Percentiles rank a stretch among this genome's conserved stretches.
Evolutionary conservation across 2,329 filamentous ascomycete species (phyloP).

Genomic region (Penicillium sp.): DNA sequence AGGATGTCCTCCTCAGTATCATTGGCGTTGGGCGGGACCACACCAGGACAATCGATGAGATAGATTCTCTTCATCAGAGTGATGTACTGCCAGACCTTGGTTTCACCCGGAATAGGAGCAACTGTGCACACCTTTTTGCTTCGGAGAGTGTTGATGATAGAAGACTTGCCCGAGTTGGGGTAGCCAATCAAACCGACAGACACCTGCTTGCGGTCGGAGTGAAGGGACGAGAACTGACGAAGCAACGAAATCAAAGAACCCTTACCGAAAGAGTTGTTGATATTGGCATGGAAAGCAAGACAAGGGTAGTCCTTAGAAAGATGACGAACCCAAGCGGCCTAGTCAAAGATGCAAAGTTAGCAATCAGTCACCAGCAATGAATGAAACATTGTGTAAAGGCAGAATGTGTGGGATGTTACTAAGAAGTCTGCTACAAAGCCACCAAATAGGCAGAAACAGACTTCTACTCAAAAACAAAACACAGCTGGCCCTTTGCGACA

Average conservation of each 20-base stretch:
- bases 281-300: constrained; percentile 87
- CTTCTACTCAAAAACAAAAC: constrained; percentile 97
- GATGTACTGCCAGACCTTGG: constrained; percentile 97
- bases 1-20: constrained; percentile 87
- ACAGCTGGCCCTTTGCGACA: constrained; percentile 73
- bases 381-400: constrained; percentile 37
- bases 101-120: constrained; percentile 92
- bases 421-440: constrained; percentile 80
- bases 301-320: constrained; percentile 91
- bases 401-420: constrained; percentile 94
- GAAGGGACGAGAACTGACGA: constrained; percentile 86
- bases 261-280: constrained; percentile 96
- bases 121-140: constrained; percentile 94
- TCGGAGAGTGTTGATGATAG: constrained; percentile 92
- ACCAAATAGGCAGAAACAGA: constrained; percentile 63
- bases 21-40: constrained; percentile 82
- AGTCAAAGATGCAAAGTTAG: constrained; percentile 31
- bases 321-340: constrained; percentile 90
- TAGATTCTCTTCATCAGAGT: constrained; percentile 93
- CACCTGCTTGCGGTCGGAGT: constrained; percentile 89
- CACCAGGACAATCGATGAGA: constrained; percentile 94
- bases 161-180: constrained; percentile 93
- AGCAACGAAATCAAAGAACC: constrained; percentile 89
- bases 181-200: constrained; percentile 86
- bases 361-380: constrained; percentile 28